Conservation (phyloP, 2,329 filamentous ascomycete genomes). For the Ascochyta fabae region DNA sequence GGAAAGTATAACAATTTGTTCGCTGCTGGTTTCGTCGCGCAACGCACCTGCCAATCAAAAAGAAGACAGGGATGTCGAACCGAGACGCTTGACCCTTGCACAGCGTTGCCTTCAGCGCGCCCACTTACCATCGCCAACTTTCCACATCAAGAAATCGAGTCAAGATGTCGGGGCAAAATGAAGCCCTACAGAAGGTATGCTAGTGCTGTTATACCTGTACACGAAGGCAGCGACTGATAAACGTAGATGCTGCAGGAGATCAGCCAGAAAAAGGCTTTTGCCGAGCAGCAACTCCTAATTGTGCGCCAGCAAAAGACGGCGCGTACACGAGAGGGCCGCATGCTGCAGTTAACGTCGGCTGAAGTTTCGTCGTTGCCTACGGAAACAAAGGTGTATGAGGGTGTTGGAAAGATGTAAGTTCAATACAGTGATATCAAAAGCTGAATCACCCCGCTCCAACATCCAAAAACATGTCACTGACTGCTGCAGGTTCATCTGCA, state of each 20-base stretch:
- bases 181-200: constrained; percentile 87
- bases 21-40: constrained; percentile 17
- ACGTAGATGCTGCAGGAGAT: constrained; percentile 87
- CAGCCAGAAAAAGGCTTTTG: constrained; percentile 83
- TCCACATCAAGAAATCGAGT: constrained; percentile 15
- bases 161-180: constrained; percentile 90
- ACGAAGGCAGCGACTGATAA: not conserved
- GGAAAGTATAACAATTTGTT: not conserved
- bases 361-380: constrained; percentile 80
- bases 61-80: constrained; percentile 21
- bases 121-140: constrained; percentile 17
- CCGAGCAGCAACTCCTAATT: constrained; percentile 90
- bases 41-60: constrained; percentile 26
- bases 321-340: constrained; percentile 87
- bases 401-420: constrained; percentile 89
- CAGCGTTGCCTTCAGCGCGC: constrained; percentile 16
- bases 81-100: constrained; percentile 33
- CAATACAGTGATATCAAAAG: not conserved
- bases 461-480: not conserved
- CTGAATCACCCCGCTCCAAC: constrained; percentile 8
- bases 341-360: constrained; percentile 83
- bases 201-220: not conserved
- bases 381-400: constrained; percentile 86
- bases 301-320: constrained; percentile 82
- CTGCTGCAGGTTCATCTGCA: constrained; percentile 80